Percentiles rank a stretch among this genome's conserved stretches.
phyloP scores from a whole-genome alignment of 345 rosid species.

The Eucalyptus polybractea region DNA sequence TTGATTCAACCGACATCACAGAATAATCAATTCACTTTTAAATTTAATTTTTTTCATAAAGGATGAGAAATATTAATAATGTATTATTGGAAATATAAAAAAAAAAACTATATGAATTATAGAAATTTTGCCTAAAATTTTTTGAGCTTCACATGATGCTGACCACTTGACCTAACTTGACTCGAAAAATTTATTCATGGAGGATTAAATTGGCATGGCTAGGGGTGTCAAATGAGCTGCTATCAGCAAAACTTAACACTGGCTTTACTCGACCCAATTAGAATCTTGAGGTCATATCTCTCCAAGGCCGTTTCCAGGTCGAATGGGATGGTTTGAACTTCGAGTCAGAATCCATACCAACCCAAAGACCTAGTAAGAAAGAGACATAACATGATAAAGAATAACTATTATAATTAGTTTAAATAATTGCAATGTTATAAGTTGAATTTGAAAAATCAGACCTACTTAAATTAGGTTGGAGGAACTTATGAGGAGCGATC shows the following conservation, averaged over 20 bases:
- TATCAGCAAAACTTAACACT: not conserved
- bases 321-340: not conserved
- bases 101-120: not conserved
- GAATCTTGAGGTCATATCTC: not conserved
- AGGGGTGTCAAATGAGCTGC: not conserved
- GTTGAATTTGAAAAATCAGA: not conserved
- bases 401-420: not conserved
- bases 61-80: not conserved
- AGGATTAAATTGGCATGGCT: not conserved
- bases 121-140: not conserved
- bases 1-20: not conserved
- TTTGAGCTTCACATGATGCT: not conserved
- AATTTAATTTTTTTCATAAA: not conserved
- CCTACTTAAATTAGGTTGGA: not conserved
- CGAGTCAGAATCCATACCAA: not conserved
- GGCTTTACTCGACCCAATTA: not conserved
- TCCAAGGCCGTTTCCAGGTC: not conserved
- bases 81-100: not conserved
- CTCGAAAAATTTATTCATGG: not conserved
- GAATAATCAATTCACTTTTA: not conserved
- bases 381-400: not conserved
- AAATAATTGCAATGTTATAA: not conserved
- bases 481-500: not conserved
- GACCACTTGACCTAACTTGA: too few species aligned
- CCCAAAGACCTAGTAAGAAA: not conserved